Percentiles rank a stretch among this genome's conserved stretches.
Conservation (phyloP, 495 filamentous ascomycete genomes). For the Massariosphaeria phaeospora region DNA sequence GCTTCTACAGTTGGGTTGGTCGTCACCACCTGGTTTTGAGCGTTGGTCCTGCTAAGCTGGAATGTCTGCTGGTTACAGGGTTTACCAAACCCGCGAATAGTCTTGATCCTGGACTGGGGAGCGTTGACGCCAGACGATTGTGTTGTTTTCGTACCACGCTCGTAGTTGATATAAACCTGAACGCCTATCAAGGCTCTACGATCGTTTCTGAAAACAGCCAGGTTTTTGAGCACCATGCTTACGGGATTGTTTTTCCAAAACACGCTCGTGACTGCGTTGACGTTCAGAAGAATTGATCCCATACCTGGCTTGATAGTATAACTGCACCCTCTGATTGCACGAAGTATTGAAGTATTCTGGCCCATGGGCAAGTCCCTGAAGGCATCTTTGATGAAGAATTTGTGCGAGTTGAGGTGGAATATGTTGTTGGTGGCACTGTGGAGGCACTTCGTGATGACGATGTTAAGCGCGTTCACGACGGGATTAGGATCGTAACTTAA, state of each 20-base stretch:
- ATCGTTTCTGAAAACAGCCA: background rate
- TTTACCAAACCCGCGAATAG: too few species aligned
- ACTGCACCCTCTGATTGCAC: constrained; percentile 7
- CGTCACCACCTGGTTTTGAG: background rate
- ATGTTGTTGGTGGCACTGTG: too few species aligned
- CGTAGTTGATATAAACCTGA: background rate
- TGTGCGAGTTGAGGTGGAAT: too few species aligned
- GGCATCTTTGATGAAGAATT: too few species aligned
- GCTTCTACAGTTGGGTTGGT: background rate
- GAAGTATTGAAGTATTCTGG: too few species aligned
- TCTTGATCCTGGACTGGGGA: background rate
- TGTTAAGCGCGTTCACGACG: too few species aligned
- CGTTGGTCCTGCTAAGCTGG: background rate
- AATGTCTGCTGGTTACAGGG: background rate
- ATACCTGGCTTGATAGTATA: constrained; percentile 8
- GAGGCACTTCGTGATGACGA: too few species aligned
- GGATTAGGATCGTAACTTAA: too few species aligned
- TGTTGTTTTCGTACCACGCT: background rate
- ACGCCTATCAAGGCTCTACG: background rate
- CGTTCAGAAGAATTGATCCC: constrained; percentile 8
- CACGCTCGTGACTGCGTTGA: constrained; percentile 5
- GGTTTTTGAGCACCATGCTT: background rate
- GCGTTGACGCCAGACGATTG: background rate
- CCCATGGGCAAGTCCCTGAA: too few species aligned
- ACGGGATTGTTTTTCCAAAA: constrained; percentile 4